Evolutionary conservation across 345 rosid genomes (phyloP), one percentile per base, ranked within the genome.

Genomic region (Moricandia moricandioides): DNA sequence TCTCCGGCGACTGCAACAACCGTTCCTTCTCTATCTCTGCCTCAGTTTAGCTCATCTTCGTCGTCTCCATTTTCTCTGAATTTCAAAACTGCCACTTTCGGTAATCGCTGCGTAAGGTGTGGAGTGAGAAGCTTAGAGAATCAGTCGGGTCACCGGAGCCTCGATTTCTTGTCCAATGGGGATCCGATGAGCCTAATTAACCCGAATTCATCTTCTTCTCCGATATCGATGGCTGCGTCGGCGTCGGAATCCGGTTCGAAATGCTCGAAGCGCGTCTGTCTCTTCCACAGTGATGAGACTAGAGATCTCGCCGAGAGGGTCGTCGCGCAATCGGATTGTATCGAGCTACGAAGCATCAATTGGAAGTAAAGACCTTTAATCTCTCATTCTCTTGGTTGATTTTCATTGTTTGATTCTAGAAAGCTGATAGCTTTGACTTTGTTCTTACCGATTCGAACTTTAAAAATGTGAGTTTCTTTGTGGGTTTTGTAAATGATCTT

Each of bases 251-350:
- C 93, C 3, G 84, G 83, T 12, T 26, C 87, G n/a, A 85, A 86
- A 67, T 65, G 71, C 59, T 78, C 80, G 40, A 91, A 91, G 78
- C 85, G 84, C 40, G 89, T 91, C 29, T 87, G 85, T 51, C 95
- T 94, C 58, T 94, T 91, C 79, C 82, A 85, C 82, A 87, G 90
- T 70, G 84, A 79, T 49, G 98, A 94, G 83, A 91, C 88, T 29
- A 82, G 72, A 78, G 81, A 86, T n/a, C 91, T 94, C 29, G 98
- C 98, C 5, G 85, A 90, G 88, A 82, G 91, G 71, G 73, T 91
- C 45, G 93, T 95, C 11, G 73, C 85, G 0, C 74, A 83, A 60
- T 91, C 95, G 6, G 98, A 94, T 75, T 80, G 88, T 51, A 91
- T 94, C 14, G 97, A 94, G 83, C 91, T 90, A 27, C 88, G 91